Conservation (phyloP, 495 filamentous ascomycete species). For the Podospora didyma region DNA sequence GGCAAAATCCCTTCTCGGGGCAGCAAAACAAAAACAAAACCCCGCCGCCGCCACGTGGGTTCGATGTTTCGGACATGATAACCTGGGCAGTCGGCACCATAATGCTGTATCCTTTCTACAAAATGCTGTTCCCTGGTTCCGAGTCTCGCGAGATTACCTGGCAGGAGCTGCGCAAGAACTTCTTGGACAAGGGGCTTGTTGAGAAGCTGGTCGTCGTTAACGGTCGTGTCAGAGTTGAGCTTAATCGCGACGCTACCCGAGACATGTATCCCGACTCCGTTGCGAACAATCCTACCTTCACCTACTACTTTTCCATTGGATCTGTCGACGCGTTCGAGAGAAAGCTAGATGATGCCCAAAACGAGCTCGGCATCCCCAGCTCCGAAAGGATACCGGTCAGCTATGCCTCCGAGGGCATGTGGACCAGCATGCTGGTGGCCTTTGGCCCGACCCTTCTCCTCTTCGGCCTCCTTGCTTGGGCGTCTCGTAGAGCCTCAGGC, state of each 20-base stretch:
- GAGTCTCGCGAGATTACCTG: conserved; percentile 77
- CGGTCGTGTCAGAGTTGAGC: conserved; percentile 72
- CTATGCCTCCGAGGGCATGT: conserved; percentile 73
- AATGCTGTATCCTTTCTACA: conserved; percentile 20
- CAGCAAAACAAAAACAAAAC: conserved; percentile 13
- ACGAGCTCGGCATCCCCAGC: conserved; percentile 77
- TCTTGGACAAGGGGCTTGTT: conserved; percentile 92
- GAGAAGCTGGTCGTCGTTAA: conserved; percentile 81
- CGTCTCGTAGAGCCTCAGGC: conserved; percentile 58
- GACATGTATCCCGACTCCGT: conserved; percentile 79
- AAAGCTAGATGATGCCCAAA: conserved; percentile 79
- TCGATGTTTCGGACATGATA: conserved; percentile 8
- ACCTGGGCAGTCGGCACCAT: conserved; percentile 9
- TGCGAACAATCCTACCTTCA: conserved; percentile 63
- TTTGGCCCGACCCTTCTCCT: conserved; percentile 87
- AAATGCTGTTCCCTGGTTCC: conserved; percentile 16
- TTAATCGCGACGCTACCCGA: conserved; percentile 75
- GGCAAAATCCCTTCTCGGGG: conserved; percentile 28
- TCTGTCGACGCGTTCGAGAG: conserved; percentile 91
- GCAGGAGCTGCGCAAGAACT: conserved; percentile 90
- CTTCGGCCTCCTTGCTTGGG: conserved; percentile 70
- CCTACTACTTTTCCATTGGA: conserved; percentile 93
- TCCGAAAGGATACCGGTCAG: conserved; percentile 85
- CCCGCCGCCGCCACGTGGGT: conserved; percentile 2
- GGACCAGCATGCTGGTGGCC: conserved; percentile 59